Base-by-base conservation (phyloP, 2,329 filamentous ascomycete genomes). In the Pseudopithomyces chartarum region DNA sequence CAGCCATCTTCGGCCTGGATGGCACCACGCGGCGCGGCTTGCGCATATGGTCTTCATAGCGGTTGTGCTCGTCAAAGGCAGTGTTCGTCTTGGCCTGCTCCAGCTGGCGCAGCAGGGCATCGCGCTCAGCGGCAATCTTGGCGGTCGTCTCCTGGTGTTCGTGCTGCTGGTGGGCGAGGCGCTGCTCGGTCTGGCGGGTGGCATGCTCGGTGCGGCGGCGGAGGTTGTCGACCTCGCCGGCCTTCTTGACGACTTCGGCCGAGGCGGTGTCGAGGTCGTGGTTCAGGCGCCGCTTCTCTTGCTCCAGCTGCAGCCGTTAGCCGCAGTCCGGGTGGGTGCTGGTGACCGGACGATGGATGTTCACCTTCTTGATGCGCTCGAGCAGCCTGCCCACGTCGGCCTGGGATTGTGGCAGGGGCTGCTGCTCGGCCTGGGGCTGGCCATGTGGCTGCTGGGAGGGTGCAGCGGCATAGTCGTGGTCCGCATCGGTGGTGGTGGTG, bases 201-300 rank as follows among this genome's bases (percentile, higher is more conserved):
- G 82, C 78, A 65, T 86, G 88, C 48, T 88, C 84, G 39, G 86
- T 82, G 57, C 90, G 91, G 57, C 85, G 84, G 33, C 91, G 85
- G n/a, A 93, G 81, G 58, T 93, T 92, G 49, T 89, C 83, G 26
- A 87, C 87, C 71, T 93, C 90, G 48, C 91, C 91, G 17, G 85
- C 80, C 64, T 90, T 89, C 2, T 84, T 82, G 15, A 89, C 80
- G 48, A 87, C 84, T 6, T 82, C 74, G 56, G 74, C 74, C 49
- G 76, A 74, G 45, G 76, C 76, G 42, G 76, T 76, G 54, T 80
- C 73, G 57, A 80, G 76, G 33, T 74, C 67, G 33, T 68, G 66
- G 52, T 72, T 70, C 38, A 81, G 64, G 50, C 11, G 60, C 40
- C 55, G 61, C 59, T 44, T 64, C 58, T 81, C 77, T 55, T 75